phyloP scores from a whole-genome alignment of 805 yeast species.

The Jamesozyma hellenica region DNA sequence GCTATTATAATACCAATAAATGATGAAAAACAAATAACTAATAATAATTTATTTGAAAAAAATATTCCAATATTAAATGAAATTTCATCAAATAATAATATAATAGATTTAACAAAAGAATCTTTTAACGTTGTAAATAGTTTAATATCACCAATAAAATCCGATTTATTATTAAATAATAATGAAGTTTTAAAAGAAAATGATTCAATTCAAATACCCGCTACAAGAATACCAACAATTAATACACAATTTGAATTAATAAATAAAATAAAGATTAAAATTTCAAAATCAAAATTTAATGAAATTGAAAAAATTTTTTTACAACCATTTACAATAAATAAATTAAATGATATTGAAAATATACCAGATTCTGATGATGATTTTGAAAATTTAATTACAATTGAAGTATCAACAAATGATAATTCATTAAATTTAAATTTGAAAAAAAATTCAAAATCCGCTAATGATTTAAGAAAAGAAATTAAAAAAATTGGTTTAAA shows the following conservation, averaged over 20 bases:
- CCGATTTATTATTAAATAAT: neutral
- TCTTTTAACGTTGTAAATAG: slow-evolving; percentile 24
- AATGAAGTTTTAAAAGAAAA: neutral
- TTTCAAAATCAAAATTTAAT: neutral
- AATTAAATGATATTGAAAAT: neutral
- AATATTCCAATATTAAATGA: neutral
- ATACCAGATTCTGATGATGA: neutral
- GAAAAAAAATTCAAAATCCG: slow-evolving; percentile 13
- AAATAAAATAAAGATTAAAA: neutral
- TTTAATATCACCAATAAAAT: slow-evolving; percentile 23
- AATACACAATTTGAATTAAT: neutral
- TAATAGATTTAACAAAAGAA: slow-evolving; percentile 23
- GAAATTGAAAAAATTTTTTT: neutral
- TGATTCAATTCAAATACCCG: slow-evolving; percentile 22
- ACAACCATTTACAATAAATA: neutral
- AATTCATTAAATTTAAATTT: neutral
- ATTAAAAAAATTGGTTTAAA: slow-evolving; percentile 23
- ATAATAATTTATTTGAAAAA: neutral
- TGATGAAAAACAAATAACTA: neutral
- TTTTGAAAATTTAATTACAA: no score
- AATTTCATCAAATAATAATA: slow-evolving; percentile 4
- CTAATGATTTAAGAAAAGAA: slow-evolving; percentile 18
- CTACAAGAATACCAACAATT: slow-evolving; percentile 22
- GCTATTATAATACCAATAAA: slow-evolving; percentile 7
- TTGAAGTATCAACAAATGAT: neutral